Evolutionary conservation across 1,139 yeast species (phyloP).

Genomic region (Sugiyamaella grinbergsii): DNA sequence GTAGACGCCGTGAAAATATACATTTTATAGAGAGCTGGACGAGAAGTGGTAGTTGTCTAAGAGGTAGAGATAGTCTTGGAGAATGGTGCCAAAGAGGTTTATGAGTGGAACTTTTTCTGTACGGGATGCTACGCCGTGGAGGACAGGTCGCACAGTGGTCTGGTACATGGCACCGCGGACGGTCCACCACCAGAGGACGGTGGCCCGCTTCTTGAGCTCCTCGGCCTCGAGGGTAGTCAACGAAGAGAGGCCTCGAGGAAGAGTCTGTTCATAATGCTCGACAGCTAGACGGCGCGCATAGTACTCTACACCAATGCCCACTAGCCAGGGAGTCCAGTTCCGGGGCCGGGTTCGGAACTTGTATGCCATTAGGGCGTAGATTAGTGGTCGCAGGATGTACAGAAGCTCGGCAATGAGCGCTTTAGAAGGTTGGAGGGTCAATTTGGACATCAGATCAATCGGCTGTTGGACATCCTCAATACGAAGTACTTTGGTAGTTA

Average conservation of each 20-base stretch:
- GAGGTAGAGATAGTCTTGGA: slow-evolving; percentile 46
- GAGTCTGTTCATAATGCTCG: slow-evolving; percentile 29
- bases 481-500: slow-evolving; percentile 37
- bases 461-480: slow-evolving; percentile 44
- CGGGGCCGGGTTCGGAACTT: slow-evolving; percentile 31
- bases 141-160: slow-evolving; percentile 39
- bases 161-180: slow-evolving; percentile 47
- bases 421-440: slow-evolving; percentile 25
- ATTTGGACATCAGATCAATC: slow-evolving; percentile 37
- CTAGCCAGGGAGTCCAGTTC: slow-evolving; percentile 48
- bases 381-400: slow-evolving; percentile 44
- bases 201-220: slow-evolving; percentile 40
- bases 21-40: slow-evolving; percentile 35
- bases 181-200: slow-evolving; percentile 46
- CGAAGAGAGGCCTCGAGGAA: slow-evolving; percentile 34
- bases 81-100: slow-evolving; percentile 38
- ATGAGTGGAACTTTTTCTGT: slow-evolving; percentile 41
- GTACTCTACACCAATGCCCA: slow-evolving; percentile 44
- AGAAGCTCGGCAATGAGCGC: slow-evolving; percentile 42
- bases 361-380: slow-evolving; percentile 42
- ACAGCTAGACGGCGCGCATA: slow-evolving; percentile 37
- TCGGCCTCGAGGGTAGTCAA: slow-evolving; percentile 42
- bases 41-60: slow-evolving; percentile 46
- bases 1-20: background rate
- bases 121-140: slow-evolving; percentile 34